A percentile compares a stretch with the other conserved stretches of the same genome.
phyloP scores from a whole-genome alignment of 1,139 yeast species.

The Debaryomyces coudertii region DNA sequence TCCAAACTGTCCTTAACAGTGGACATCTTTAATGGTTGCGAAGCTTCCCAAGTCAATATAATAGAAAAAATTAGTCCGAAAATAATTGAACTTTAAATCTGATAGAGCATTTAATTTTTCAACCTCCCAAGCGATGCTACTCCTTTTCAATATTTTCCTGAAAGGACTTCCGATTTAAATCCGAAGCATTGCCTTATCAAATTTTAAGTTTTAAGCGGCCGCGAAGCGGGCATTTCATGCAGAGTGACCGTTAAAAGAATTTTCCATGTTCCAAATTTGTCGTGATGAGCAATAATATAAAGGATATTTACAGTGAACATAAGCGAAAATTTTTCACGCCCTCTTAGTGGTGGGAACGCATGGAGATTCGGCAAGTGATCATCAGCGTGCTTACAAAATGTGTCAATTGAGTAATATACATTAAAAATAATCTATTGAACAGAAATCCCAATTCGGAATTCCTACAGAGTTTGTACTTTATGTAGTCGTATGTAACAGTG shows the following conservation, averaged over 20 bases:
- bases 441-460: not conserved
- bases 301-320: not conserved
- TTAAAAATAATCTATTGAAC: not conserved
- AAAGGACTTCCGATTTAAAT: not conserved
- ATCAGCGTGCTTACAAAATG: not conserved
- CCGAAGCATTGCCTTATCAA: not conserved
- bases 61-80: not conserved
- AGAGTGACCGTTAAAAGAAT: constrained; percentile 9
- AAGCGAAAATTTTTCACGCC: not conserved
- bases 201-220: constrained; percentile 5
- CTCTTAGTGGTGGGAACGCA: not conserved
- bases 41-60: not conserved
- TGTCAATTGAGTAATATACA: not conserved
- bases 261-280: not conserved
- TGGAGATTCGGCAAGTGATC: constrained; percentile 2
- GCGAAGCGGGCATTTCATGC: constrained; percentile 6
- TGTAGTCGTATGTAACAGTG: no score
- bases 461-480: no score
- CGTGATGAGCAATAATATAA: not conserved
- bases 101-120: not conserved
- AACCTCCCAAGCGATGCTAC: not conserved
- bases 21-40: not conserved
- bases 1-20: constrained; percentile 21
- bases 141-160: not conserved
- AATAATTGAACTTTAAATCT: not conserved